phyloP scores from a whole-genome alignment of 352 stramenopile species.

The Phytophthora cajani region DNA sequence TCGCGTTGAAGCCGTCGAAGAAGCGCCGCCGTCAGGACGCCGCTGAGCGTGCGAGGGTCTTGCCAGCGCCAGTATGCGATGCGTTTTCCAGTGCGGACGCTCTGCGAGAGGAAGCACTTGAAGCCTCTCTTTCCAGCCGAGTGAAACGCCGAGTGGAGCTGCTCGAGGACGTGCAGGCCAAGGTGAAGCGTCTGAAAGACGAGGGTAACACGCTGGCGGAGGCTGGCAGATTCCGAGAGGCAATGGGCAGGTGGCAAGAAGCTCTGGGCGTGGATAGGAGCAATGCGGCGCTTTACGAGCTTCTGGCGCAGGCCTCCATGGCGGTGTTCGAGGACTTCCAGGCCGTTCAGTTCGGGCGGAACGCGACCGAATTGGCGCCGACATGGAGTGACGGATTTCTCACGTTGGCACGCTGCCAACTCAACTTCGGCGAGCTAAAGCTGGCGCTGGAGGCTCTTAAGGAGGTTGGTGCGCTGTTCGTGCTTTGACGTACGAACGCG shows the following conservation, averaged over 20 bases:
- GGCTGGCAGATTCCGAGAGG: conserved; percentile 62
- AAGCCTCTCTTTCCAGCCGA: background rate
- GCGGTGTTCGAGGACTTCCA: conserved; percentile 76
- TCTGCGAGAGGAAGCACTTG: conserved; percentile 8
- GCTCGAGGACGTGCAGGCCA: conserved; percentile 65
- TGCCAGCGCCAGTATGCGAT: background rate
- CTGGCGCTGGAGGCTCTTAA: conserved; percentile 59
- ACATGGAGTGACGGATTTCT: conserved; percentile 74
- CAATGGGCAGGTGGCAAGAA: conserved; percentile 75
- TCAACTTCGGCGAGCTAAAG: conserved; percentile 84
- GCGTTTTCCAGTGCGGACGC: conserved; percentile 18
- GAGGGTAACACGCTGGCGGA: conserved; percentile 84
- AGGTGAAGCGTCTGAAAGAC: conserved; percentile 69
- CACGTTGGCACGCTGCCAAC: conserved; percentile 69
- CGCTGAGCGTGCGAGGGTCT: background rate
- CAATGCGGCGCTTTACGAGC: conserved; percentile 65
- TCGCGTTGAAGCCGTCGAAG: conserved; percentile 38
- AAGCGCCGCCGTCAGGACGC: conserved; percentile 37
- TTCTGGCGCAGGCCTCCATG: conserved; percentile 79
- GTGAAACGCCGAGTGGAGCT: conserved; percentile 32
- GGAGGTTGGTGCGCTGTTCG: conserved; percentile 37
- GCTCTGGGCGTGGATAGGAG: conserved; percentile 51
- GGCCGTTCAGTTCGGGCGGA: conserved; percentile 71
- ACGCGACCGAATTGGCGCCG: conserved; percentile 59
- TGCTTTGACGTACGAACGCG: background rate